phyloP scores from a whole-genome alignment of 192 early-diverging fungal genomes.

The Tieghemiomyces parasiticus region DNA sequence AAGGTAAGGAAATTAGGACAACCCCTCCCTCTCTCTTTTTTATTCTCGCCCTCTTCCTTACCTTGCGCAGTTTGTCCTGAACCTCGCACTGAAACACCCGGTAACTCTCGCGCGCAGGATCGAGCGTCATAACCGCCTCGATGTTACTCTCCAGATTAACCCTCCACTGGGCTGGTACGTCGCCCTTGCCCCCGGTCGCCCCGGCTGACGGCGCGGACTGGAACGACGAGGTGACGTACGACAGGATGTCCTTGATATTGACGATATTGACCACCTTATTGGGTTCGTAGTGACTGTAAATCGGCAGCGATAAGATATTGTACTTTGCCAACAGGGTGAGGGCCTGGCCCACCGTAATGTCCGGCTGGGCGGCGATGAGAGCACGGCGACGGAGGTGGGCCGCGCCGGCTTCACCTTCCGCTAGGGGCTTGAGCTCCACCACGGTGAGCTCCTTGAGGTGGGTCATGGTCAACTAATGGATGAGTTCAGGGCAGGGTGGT shows the following conservation, averaged over 20 bases:
- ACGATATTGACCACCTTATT: conserved; percentile 32
- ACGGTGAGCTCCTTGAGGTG: background rate
- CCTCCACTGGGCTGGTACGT: background rate
- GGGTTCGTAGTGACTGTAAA: conserved; percentile 31
- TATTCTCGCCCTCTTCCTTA: background rate
- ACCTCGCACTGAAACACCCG: conserved; percentile 7
- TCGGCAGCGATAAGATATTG: conserved; percentile 35
- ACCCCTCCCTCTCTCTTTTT: too few relatives aligned
- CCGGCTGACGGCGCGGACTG: background rate
- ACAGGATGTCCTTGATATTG: conserved; percentile 34
- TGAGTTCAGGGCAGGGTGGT: too few relatives aligned
- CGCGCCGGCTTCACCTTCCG: background rate
- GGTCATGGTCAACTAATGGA: too few relatives aligned
- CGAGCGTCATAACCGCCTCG: conserved; percentile 11
- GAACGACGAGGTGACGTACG: conserved; percentile 14
- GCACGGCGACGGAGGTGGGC: conserved; percentile 1
- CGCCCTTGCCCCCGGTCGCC: background rate
- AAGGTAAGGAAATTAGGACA: too few relatives aligned
- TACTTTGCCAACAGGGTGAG: conserved; percentile 26
- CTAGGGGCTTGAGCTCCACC: background rate
- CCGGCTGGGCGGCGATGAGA: conserved; percentile 30
- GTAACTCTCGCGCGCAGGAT: conserved; percentile 1
- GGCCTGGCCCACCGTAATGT: conserved; percentile 29
- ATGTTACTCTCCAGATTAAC: conserved; percentile 4
- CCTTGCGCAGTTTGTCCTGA: background rate